Base-by-base conservation (phyloP, 2,329 filamentous ascomycete genomes). In the Westerdykella sp. region DNA sequence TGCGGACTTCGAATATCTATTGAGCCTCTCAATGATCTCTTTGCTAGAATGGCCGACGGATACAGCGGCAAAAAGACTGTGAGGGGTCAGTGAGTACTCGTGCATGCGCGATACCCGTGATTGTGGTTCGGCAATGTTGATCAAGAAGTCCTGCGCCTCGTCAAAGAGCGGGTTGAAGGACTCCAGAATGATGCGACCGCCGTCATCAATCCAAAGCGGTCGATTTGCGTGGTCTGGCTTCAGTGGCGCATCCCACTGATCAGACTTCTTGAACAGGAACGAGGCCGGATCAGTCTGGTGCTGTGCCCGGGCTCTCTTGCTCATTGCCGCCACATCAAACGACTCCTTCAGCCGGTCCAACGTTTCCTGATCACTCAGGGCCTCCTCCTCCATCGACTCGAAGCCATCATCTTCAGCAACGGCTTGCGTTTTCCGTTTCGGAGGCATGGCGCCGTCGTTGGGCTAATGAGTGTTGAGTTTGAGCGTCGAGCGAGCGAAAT, bases 61-160 rank as follows among this genome's bases (percentile, higher is more conserved):
- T 4, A 97, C 87, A 34, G 93, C 93, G 23, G 93, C 91, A 68
- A 97, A 96, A 42, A 98, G 75, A 68, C 88, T 95, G 69, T 97
- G 90, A 18, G 86, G 83, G 2, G 89, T 96, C 57, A 98, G 78
- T 43, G 83, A 80, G 68, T 97, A 97, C 69, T 98, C 91, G 72
- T 97, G 93, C 50, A 97, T 80, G 60, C 89, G 91, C 5, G 83
- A 85, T 45, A 93, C 91, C 46, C 91, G 82, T 30, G 90, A 96
- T 46, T 91, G 75, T 14, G 91, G 93, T 70, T 98, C 91, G 49
- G 91, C 87, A 55, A 98, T 91, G 37, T 93, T 95, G 57, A 94
- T 95, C 46, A 98, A 74, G 63, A 98, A 95, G 65, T 95, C 89
- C 63, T 95, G 89, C 0, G 88, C 91, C 59, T 90, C 84, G 44